Base-by-base conservation (phyloP, 192 early-diverging fungal genomes). In the Diversispora epigaea region DNA sequence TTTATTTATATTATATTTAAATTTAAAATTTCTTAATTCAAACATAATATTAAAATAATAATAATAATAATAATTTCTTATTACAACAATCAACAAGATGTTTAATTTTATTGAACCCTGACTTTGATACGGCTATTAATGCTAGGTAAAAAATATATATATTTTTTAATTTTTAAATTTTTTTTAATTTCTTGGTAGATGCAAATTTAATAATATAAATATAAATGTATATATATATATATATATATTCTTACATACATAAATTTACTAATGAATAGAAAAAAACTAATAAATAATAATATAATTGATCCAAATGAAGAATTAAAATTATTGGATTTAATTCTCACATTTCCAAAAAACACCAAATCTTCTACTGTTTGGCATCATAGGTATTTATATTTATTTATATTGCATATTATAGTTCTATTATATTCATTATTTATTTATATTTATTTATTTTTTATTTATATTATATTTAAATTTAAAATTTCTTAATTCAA, bases 71-170 rank as follows among this genome's bases (percentile, higher is more conserved):
- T 12, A 21, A 44, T 56, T 21, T 47, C 12, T 21, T 43, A 7
- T 21, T 71, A 57, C 41, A 71, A 43, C 74, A 78, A 4, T 68
- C 82, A 12, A 83, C 76, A 8, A 62, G 80, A 7, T 80, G 83
- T 4, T 60, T 87, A 71, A 71, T 84, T 69, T 63, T 87, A 0
- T 58, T 87, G 43, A 85, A 82, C 43, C 83, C 86, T n/a, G 86
- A 87, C 4, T 80, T 82, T 9, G 84, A 82, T 73, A 82, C 77
- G 9, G 86, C 83, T 17, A 68, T 82, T 63, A 87, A 87, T 76
- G 74, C 75, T 9, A 81, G 86, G 85, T 84, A 80, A 49, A 4
- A 17, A 61, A 8, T 22, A 3, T 0, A 19, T 22, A 21, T 11
- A 6, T 43, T 17, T 12, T 3, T 43, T 61, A 57, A 21, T 52